Base-by-base conservation (phyloP, 169 alveolate species). In the Besnoitia besnoiti region DNA sequence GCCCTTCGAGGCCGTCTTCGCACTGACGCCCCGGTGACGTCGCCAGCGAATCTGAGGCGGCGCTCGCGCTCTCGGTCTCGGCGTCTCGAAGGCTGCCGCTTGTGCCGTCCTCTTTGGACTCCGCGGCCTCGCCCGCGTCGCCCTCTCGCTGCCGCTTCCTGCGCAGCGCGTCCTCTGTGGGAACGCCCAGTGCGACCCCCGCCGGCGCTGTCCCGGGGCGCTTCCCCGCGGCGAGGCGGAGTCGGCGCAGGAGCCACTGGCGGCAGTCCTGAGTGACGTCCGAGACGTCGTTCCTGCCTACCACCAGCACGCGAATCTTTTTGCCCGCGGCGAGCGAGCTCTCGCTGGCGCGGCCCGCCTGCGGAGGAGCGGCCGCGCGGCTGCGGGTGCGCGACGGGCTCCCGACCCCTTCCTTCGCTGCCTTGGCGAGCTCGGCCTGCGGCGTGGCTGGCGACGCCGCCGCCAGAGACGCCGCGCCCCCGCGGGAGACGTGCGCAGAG, bases 261-360 rank as follows among this genome's bases (percentile, higher is more conserved):
- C 82, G 40, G 82, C 82, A 73, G 82, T 73, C 82, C 46, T n/a
- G 39, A 1, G 82, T 73, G 44, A 73, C 82, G 82, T 73, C 82
- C 16, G 47, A 35, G 24, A 73, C 46, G 30, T 73, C 82, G 46
- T 73, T 27, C 1, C 82, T 1, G 0, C 82, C 82, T 1, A 73
- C 82, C 39, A 37, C 82, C 82, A 73, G 44, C 12, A 73, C 44
- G n/a, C 82, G 82, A 30, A 73, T 37, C 46, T 37, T 37, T 19
- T 73, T 73, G 3, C 30, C 30, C 30, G 33, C 16, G 16, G 24
- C 16, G 59, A 16, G 16, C 7, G 59, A 7, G 59, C 67, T 19
- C 33, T 0, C 12, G 67, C 67, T n/a, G 67, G 27, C 30, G 33
- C 30, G 67, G 30, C 67, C 33, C 67, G 4, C 30, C 67, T 16